Base-by-base conservation (phyloP, 2,329 filamentous ascomycete species). In the Ustilaginoidea virens region DNA sequence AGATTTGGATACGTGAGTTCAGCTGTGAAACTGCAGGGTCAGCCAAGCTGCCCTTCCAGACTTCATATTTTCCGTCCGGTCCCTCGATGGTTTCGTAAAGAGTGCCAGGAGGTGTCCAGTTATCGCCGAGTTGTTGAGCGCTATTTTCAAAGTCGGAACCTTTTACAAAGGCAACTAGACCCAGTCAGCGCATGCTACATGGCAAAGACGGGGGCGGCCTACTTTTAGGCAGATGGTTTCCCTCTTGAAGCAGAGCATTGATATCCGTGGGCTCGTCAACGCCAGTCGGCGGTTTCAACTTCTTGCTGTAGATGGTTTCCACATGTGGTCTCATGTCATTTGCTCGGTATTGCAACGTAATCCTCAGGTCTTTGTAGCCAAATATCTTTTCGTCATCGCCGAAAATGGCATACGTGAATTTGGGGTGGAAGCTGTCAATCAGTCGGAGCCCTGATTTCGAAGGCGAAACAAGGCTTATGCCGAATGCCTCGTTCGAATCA, bases 381-480 rank as follows among this genome's bases (percentile, higher is more conserved):
- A 92, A 86, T 38, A 96, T 87, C 17, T 67, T 69, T 53, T 98
- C 85, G 7, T 90, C 77, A n/a, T 96, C 79, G 44, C 83, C 83
- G 42, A 96, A 94, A 38, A 98, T 79, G 2, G 82, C 63, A 52
- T 96, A 93, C 12, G 87, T 94, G 51, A 86, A 92, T 46, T 71
- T 69, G 0, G 90, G 92, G 35, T 81, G 66, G 52, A 98, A 96
- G 17, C 69, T 67, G 16, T 69, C 65, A 40, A 77, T 56, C 18
- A 65, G 68, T 42, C 68, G 70, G 28, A 67, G 46, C 38, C 61
- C 60, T 6, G 53, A 53, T 12, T 58, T 51, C 5, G 59, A 53
- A 8, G 67, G 60, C 23, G 59, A 56, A 12, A 70, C 55, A 20
- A 80, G 61, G 29, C 67, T 70, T 42, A 83, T 63, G 30, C 57